Conservation (phyloP, 164 flowering plant genomes). For the Berberis vulgaris region DNA sequence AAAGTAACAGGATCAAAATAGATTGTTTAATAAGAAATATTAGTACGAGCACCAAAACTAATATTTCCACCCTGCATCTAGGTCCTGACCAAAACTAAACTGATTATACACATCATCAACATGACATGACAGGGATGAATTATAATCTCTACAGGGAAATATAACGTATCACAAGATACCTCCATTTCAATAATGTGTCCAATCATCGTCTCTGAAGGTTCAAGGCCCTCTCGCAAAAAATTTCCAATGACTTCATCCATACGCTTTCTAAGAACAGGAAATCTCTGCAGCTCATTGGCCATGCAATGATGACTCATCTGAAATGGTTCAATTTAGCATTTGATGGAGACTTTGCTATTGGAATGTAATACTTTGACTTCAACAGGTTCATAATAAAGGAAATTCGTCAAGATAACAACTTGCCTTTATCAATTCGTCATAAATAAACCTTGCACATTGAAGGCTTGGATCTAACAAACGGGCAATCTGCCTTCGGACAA, state of each 20-base stretch:
- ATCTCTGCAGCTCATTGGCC: conserved; percentile 66
- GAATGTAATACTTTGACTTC: too few relatives aligned
- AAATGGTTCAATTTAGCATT: conserved; percentile 10
- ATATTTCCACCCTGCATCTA: too few relatives aligned
- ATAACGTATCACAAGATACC: conserved; percentile 32
- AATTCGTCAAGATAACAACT: background rate
- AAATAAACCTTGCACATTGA: conserved; percentile 90
- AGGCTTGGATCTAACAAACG: conserved; percentile 91
- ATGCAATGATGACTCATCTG: conserved; percentile 92
- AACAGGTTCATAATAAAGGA: background rate
- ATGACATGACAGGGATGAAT: too few relatives aligned
- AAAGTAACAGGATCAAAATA: too few relatives aligned
- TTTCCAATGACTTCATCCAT: conserved; percentile 87
- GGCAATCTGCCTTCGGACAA: conserved; percentile 79
- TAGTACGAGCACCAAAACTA: too few relatives aligned
- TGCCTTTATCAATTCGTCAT: conserved; percentile 88
- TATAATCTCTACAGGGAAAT: too few relatives aligned
- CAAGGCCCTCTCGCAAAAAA: conserved; percentile 78
- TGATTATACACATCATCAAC: too few relatives aligned
- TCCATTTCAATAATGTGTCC: conserved; percentile 94
- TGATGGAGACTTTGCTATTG: background rate
- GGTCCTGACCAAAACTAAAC: too few relatives aligned
- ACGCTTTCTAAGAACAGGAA: conserved; percentile 76
- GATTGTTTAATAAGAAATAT: too few relatives aligned
- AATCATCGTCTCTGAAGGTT: conserved; percentile 86